phyloP scores from a whole-genome alignment of 345 rosid species.

The Heritiera fomes region DNA sequence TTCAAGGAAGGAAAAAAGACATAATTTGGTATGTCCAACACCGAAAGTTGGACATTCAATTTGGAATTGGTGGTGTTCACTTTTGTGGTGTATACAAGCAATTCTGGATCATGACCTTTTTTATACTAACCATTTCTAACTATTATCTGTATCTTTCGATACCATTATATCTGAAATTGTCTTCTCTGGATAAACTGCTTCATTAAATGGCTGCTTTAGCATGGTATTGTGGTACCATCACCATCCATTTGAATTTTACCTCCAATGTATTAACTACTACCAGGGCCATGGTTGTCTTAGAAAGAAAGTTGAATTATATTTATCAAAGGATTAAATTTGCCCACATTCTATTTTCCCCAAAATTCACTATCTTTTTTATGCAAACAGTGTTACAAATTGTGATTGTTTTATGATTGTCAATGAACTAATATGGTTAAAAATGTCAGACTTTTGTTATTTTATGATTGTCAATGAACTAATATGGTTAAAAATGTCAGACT shows the following conservation, averaged over 20 bases:
- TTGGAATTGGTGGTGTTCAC: not conserved
- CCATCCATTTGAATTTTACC: not conserved
- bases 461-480: conserved; percentile 38
- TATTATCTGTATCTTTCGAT: not conserved
- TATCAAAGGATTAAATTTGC: conserved; percentile 4
- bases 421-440: conserved; percentile 45
- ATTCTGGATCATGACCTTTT: not conserved
- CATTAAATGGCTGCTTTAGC: not conserved
- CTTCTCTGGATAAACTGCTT: not conserved
- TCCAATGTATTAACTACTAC: not conserved
- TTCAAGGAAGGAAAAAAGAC: not conserved
- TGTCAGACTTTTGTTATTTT: conserved; percentile 85
- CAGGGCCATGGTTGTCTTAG: not conserved
- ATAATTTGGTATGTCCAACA: not conserved
- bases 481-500: conserved; percentile 63
- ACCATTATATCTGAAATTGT: not conserved
- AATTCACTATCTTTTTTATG: not conserved
- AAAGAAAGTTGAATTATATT: conserved; percentile 4
- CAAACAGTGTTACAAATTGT: conserved; percentile 9
- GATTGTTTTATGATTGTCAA: conserved; percentile 16
- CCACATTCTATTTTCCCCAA: conserved; percentile 7
- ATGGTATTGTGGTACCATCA: not conserved
- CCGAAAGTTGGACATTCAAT: not conserved
- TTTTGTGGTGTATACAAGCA: conserved; percentile 6
- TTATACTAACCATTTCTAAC: not conserved